phyloP scores from a whole-genome alignment of 108 stramenopile species.

The Skeletonema costatum region DNA sequence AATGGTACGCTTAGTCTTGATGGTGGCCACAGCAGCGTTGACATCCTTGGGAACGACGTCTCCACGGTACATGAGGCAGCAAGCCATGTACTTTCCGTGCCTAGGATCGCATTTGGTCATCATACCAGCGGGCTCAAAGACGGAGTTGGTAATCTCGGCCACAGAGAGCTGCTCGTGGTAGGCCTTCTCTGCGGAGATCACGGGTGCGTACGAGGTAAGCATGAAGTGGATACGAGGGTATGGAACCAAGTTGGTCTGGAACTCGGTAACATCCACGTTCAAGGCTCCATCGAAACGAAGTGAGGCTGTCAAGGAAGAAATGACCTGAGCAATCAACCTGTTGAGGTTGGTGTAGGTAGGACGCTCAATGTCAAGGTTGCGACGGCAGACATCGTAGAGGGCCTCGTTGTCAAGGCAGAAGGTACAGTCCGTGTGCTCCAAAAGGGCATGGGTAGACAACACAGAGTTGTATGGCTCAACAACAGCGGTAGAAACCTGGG shows the following conservation, averaged over 20 bases:
- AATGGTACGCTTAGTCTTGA: slow-evolving; percentile 96
- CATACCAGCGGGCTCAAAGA: slow-evolving; percentile 92
- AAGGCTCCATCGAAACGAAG: slow-evolving; percentile 96
- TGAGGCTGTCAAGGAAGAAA: slow-evolving; percentile 91
- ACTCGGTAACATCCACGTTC: slow-evolving; percentile 96
- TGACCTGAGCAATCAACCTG: slow-evolving; percentile 94
- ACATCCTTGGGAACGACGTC: slow-evolving; percentile 96
- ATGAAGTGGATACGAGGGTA: slow-evolving; percentile 97
- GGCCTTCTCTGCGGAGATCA: slow-evolving; percentile 92
- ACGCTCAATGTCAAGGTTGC: slow-evolving; percentile 92
- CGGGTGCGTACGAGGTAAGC: slow-evolving; percentile 93
- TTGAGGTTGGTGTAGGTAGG: slow-evolving; percentile 96
- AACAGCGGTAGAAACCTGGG: slow-evolving; percentile 94
- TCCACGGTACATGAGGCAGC: slow-evolving; percentile 97
- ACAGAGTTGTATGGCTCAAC: slow-evolving; percentile 98
- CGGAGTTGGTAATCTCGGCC: slow-evolving; percentile 94
- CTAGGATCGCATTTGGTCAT: slow-evolving; percentile 98
- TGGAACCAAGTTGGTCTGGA: slow-evolving; percentile 97
- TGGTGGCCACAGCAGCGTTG: slow-evolving; percentile 91
- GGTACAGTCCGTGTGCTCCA: slow-evolving; percentile 95
- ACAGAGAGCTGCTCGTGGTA: slow-evolving; percentile 94
- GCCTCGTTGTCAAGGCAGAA: slow-evolving; percentile 97
- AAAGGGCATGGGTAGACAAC: slow-evolving; percentile 92
- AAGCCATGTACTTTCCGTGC: slow-evolving; percentile 99
- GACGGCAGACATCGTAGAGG: slow-evolving; percentile 92